Evolutionary conservation across 495 filamentous ascomycete genomes (phyloP), one percentile per base, ranked within the genome.

Genomic region (Daldinia concentrica): DNA sequence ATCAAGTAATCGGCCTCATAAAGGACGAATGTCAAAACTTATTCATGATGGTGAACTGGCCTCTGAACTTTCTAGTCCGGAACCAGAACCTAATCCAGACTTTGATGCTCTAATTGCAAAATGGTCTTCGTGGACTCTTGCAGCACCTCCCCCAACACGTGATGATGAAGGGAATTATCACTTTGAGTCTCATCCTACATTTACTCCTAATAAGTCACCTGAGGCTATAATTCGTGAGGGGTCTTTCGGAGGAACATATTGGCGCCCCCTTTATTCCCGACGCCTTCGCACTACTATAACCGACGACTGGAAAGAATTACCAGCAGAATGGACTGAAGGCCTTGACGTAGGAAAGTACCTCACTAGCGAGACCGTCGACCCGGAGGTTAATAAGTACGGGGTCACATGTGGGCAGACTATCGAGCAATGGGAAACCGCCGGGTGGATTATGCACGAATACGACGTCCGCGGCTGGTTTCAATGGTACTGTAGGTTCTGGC

Each of bases 381-480:
- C 82, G 11, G 81, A 82, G 6, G 66, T 83, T 32, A 85, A 86
- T 58, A 84, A 83, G 64, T 85, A 81, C 68, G 82, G 80, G 22
- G 82, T 84, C 4, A 30, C 79, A 12, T 83, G 81, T 51, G 84
- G 83, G 15, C 84, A 86, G 71, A 78, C 65, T 8, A 85, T 85
- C 37, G 84, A 86, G 71, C 80, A 83, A 19, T 85, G 84, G 83
- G 84, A 86, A 51, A 79, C 79, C 1, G 75, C 79, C 0, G 83
- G 84, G 0, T 86, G 83, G 83, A 85, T 86, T 30, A 73, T 74
- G 30, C 83, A 84, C 62, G 67, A 72, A 14, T 77, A 79, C 32
- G 83, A 85, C 62, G 80, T 84, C 4, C 73, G 83, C 55, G 83
- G 83, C 26, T 85, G 83, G 83, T 84, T 85, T 68, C 84, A 86